Evolutionary conservation across 345 rosid species (phyloP).

Genomic region (Geranium brycei): DNA sequence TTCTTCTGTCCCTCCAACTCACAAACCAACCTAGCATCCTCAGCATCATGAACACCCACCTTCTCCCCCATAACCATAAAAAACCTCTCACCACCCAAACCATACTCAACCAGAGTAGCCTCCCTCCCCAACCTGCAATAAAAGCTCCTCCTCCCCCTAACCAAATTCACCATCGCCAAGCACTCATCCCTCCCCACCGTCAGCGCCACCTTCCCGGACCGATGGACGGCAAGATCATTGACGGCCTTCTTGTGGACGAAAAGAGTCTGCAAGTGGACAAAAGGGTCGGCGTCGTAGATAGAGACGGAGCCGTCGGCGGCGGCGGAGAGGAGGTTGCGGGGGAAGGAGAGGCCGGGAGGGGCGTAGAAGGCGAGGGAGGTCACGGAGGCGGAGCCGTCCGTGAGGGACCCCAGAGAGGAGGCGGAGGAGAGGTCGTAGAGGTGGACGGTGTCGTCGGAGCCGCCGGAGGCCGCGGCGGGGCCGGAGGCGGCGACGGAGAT

Average conservation of each 20-base stretch:
- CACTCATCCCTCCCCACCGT: conserved; percentile 73
- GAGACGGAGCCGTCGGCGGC: conserved; percentile 76
- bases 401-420: conserved; percentile 71
- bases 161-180: conserved; percentile 74
- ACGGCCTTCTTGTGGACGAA: conserved; percentile 50
- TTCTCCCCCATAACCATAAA: conserved; percentile 53
- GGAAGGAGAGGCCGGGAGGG: conserved; percentile 59
- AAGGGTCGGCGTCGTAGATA: conserved; percentile 76
- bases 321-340: conserved; percentile 78
- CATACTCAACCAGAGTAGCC: conserved; percentile 52
- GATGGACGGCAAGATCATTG: conserved; percentile 64
- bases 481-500: conserved; percentile 67
- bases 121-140: conserved; percentile 61
- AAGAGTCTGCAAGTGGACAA: conserved; percentile 60
- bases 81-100: conserved; percentile 47
- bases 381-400: conserved; percentile 53
- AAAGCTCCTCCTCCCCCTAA: conserved; percentile 79
- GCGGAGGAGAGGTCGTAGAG: conserved; percentile 75
- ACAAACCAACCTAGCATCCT: conserved; percentile 63
- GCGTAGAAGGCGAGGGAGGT: conserved; percentile 72
- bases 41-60: conserved; percentile 65
- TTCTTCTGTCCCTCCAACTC: conserved; percentile 51
- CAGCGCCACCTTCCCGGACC: conserved; percentile 73
- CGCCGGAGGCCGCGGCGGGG: conserved; percentile 74
- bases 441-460: conserved; percentile 70